phyloP scores from a whole-genome alignment of 495 filamentous ascomycete genomes.

The Entonaema liquescens region DNA sequence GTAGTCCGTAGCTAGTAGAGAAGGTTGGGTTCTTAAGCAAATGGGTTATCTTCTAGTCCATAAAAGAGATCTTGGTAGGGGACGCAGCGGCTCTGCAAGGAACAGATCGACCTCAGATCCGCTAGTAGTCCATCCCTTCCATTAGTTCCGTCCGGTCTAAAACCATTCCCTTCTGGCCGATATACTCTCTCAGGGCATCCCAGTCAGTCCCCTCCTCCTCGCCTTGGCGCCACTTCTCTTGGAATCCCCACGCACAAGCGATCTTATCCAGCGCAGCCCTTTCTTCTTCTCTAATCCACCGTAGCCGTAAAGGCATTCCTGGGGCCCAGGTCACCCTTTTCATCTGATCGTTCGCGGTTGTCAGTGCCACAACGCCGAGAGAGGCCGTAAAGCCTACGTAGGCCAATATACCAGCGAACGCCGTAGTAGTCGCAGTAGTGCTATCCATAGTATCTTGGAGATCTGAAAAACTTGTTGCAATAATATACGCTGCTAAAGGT shows the following conservation, averaged over 20 bases:
- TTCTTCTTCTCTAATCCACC: slow-evolving; percentile 96
- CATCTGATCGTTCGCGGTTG: slow-evolving; percentile 93
- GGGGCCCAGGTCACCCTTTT: slow-evolving; percentile 86
- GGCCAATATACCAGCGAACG: slow-evolving; percentile 79
- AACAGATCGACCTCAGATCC: not conserved
- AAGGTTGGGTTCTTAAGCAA: not conserved
- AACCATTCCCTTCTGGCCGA: slow-evolving; percentile 82
- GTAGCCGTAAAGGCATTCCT: slow-evolving; percentile 78
- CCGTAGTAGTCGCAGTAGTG: slow-evolving; percentile 73
- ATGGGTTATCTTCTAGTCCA: no score
- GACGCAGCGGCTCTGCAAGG: not conserved
- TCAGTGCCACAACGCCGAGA: slow-evolving; percentile 82
- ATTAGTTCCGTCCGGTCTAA: slow-evolving; percentile 86
- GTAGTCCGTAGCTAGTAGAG: not conserved
- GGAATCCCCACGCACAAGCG: slow-evolving; percentile 89
- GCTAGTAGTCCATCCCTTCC: slow-evolving; percentile 81
- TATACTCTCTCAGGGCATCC: slow-evolving; percentile 82
- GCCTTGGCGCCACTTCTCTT: slow-evolving; percentile 76
- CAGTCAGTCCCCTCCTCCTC: slow-evolving; percentile 93
- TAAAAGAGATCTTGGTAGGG: no score
- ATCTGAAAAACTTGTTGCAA: slow-evolving; percentile 67
- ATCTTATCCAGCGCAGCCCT: slow-evolving; percentile 87
- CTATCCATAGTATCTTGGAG: slow-evolving; percentile 77
- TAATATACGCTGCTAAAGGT: slow-evolving; percentile 73
- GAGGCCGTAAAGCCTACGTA: slow-evolving; percentile 82